A percentile compares a stretch with the other conserved stretches of the same genome.
These are phyloP conservation scores for Linum usitatissimum DNA, from an alignment of 345 rosid genomes.

Conservation along the genomic window DNA sequence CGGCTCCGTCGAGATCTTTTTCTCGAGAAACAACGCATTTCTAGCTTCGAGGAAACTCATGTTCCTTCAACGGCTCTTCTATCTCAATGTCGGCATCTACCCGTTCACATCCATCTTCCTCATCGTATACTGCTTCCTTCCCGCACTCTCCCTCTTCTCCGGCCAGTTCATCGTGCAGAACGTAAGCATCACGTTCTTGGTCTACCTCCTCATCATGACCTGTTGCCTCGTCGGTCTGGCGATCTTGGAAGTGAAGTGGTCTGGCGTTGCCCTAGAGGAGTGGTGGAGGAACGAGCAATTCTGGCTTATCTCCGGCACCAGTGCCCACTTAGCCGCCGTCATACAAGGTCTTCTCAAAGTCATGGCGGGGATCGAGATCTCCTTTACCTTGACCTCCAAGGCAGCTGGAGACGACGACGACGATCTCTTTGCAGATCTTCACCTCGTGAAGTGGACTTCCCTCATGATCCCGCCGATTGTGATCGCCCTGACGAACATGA, in stretches of 20 bases:
- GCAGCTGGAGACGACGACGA: conserved; percentile 15
- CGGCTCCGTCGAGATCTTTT: conserved; percentile 6
- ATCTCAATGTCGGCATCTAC: conserved; percentile 41
- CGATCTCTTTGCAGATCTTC: conserved; percentile 3
- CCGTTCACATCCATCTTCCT: not conserved
- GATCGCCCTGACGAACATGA: conserved; percentile 76
- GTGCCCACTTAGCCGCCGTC: conserved; percentile 7
- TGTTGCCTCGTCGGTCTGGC: conserved; percentile 59
- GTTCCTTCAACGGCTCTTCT: conserved; percentile 22
- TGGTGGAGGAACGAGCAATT: conserved; percentile 99
- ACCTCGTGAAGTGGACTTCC: conserved; percentile 43
- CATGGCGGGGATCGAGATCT: conserved; percentile 86
- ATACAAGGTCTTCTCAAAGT: conserved; percentile 31
- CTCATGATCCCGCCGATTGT: conserved; percentile 86
- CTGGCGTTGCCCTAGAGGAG: conserved; percentile 69
- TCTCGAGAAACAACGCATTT: conserved; percentile 1
- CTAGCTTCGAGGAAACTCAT: not conserved
- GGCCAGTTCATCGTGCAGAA: conserved; percentile 40
- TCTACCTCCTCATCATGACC: conserved; percentile 57
- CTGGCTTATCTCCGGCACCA: conserved; percentile 55
- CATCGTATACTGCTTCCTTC: conserved; percentile 4
- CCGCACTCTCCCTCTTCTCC: conserved; percentile 7
- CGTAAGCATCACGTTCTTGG: conserved; percentile 42
- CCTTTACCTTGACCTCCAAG: conserved; percentile 81
- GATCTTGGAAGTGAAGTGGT: conserved; percentile 77